Conservation (phyloP, 805 yeast species). For the Saturnispora mendoncae region DNA sequence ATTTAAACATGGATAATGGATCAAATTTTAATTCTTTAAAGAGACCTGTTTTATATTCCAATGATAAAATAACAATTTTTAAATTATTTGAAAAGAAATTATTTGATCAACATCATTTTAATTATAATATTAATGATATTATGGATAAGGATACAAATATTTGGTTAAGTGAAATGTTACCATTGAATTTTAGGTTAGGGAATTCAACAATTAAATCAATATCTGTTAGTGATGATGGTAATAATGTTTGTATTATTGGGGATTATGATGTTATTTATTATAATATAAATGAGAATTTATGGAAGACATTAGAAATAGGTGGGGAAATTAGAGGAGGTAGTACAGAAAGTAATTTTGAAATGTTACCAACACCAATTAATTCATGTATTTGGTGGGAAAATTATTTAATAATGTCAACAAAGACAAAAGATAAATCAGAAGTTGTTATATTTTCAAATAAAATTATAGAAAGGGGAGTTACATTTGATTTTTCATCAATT, state of each 20-base stretch:
- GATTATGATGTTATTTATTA: slow-evolving; percentile 37
- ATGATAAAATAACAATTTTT: slow-evolving; percentile 35
- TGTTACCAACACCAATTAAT: slow-evolving; percentile 25
- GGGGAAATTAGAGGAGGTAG: slow-evolving; percentile 13
- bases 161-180: slow-evolving; percentile 41
- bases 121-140: slow-evolving; percentile 14
- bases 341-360: slow-evolving; percentile 17
- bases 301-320: slow-evolving; percentile 36
- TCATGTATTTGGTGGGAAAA: slow-evolving; percentile 32
- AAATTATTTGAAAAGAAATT: slow-evolving; percentile 38
- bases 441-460: slow-evolving; percentile 23
- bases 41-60: slow-evolving; percentile 35
- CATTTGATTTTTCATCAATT: slow-evolving; percentile 23
- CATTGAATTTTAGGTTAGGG: slow-evolving; percentile 35
- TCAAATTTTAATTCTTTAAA: slow-evolving; percentile 21
- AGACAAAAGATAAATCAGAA: slow-evolving; percentile 24
- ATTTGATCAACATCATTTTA: slow-evolving; percentile 30
- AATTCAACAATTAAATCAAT: slow-evolving; percentile 36
- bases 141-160: slow-evolving; percentile 32
- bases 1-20: slow-evolving; percentile 20
- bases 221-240: slow-evolving; percentile 39
- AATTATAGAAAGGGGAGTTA: slow-evolving; percentile 18
- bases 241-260: slow-evolving; percentile 42
- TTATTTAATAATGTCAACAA: slow-evolving; percentile 25
- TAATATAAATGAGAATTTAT: slow-evolving; percentile 31